phyloP scores from a whole-genome alignment of 2,329 filamentous ascomycete genomes.

The Blumeria hordei region DNA sequence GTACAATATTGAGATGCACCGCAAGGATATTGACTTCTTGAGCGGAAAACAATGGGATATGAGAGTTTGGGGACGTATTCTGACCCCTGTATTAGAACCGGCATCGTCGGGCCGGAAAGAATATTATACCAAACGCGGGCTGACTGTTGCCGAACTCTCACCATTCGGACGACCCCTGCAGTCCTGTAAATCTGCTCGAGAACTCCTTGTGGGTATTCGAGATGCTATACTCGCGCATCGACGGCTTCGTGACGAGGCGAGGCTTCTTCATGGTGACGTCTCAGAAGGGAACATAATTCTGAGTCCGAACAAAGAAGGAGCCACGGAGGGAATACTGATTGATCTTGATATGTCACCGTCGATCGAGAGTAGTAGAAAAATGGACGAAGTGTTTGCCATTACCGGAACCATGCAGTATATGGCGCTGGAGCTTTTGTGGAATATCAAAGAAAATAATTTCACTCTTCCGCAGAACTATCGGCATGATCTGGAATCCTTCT shows the following conservation, averaged over 20 bases:
- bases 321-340: background rate
- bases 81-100: too few species aligned
- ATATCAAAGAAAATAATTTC: background rate
- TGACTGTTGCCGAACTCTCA: slow-evolving; percentile 2
- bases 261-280: slow-evolving; percentile 18
- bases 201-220: slow-evolving; percentile 16
- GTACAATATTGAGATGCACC: too few species aligned
- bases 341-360: background rate
- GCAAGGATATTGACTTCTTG: too few species aligned
- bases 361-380: background rate
- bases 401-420: slow-evolving; percentile 6
- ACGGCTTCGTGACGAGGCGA: slow-evolving; percentile 14
- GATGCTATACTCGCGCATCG: slow-evolving; percentile 12
- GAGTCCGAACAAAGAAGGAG: slow-evolving; percentile 5
- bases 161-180: slow-evolving; percentile 13
- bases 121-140: too few species aligned
- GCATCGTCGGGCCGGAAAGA: too few species aligned
- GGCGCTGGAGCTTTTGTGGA: background rate
- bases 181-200: slow-evolving; percentile 11
- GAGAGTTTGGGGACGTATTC: too few species aligned
- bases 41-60: too few species aligned
- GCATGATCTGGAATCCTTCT: too few species aligned
- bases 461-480: too few species aligned
- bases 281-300: slow-evolving; percentile 19
- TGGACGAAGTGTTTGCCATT: too few species aligned